Evolutionary conservation across 2,329 filamentous ascomycete species (phyloP).

Genomic region (Cladosporium oxysporum): DNA sequence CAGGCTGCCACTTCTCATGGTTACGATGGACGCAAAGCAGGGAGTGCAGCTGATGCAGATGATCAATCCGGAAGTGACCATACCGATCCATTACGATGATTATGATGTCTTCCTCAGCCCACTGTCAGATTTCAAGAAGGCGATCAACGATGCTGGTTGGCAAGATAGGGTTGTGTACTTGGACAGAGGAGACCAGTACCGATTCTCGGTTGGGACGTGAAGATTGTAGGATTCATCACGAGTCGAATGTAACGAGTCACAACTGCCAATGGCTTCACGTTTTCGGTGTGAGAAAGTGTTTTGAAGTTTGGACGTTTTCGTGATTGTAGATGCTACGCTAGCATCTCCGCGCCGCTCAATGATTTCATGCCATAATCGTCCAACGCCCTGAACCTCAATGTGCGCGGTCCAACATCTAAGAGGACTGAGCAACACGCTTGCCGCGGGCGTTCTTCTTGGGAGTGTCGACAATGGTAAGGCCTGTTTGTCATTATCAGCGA

Average conservation of each 20-base stretch:
- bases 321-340: slow-evolving; percentile 19
- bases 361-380: slow-evolving; percentile 18
- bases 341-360: slow-evolving; percentile 17
- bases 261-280: not conserved
- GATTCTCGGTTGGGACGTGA: slow-evolving; percentile 48
- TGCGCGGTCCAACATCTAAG: slow-evolving; percentile 7
- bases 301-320: slow-evolving; percentile 21
- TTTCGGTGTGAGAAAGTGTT: not conserved
- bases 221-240: not conserved
- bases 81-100: slow-evolving; percentile 66
- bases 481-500: slow-evolving; percentile 40
- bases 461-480: slow-evolving; percentile 60
- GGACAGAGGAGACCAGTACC: slow-evolving; percentile 59
- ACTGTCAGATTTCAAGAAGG: slow-evolving; percentile 61
- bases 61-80: slow-evolving; percentile 61
- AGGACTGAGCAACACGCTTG: slow-evolving; percentile 46
- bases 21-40: slow-evolving; percentile 68
- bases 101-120: slow-evolving; percentile 63
- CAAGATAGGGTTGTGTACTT: slow-evolving; percentile 60
- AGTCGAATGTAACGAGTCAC: not conserved
- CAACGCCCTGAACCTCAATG: slow-evolving; percentile 19
- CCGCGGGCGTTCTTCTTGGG: slow-evolving; percentile 64
- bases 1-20: slow-evolving; percentile 62
- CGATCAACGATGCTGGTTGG: slow-evolving; percentile 55
- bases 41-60: slow-evolving; percentile 61